Percentiles rank a stretch among this genome's conserved stretches.
phyloP scores from a whole-genome alignment of 768 basidiomycete genomes.

The Chalciporus pseudorubinellus region DNA sequence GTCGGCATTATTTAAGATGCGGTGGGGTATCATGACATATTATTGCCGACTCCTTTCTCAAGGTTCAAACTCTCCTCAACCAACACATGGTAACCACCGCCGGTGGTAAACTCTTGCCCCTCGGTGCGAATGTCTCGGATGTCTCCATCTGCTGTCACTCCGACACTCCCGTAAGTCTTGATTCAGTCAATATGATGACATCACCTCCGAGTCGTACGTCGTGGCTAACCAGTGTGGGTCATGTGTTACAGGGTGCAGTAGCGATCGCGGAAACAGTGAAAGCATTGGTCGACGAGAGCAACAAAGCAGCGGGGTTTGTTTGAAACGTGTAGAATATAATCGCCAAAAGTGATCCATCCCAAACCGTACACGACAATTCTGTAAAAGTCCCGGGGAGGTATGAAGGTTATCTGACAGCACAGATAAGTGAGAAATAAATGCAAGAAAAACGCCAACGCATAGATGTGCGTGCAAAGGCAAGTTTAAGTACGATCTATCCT shows the following conservation, averaged over 20 bases:
- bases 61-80: conserved; percentile 47
- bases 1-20: not conserved
- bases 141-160: conserved; percentile 68
- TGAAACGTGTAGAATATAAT: conserved; percentile 3
- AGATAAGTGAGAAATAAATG: too few relatives aligned
- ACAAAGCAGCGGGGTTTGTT: conserved; percentile 33
- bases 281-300: conserved; percentile 53
- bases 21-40: not conserved
- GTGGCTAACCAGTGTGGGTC: not conserved
- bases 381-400: not conserved
- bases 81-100: conserved; percentile 48
- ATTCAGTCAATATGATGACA: not conserved
- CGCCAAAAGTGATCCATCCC: not conserved
- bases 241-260: conserved; percentile 46
- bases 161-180: conserved; percentile 52
- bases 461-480: not conserved
- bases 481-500: not conserved
- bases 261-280: conserved; percentile 53
- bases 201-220: not conserved
- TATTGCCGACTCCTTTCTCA: not conserved
- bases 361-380: too few relatives aligned
- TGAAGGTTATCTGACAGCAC: too few relatives aligned
- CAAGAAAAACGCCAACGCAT: too few relatives aligned
- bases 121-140: conserved; percentile 43
- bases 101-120: conserved; percentile 38